A percentile compares a stretch with the other conserved stretches of the same genome.
Evolutionary conservation across 106 monocot genomes (phyloP).

Genomic region (Vanilla planifolia): DNA sequence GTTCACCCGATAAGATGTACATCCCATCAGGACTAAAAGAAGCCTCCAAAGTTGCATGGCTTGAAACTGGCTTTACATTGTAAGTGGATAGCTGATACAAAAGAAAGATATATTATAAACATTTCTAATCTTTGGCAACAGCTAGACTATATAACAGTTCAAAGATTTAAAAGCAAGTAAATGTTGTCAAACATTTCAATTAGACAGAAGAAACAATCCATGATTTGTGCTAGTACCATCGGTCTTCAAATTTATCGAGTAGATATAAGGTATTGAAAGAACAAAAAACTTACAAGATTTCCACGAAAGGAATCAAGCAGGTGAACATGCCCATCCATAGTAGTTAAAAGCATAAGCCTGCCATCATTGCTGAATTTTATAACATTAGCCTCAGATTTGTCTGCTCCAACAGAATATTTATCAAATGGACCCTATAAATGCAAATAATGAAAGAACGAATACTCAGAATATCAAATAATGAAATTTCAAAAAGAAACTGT

Average conservation of each 20-base stretch:
- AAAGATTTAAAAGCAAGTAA: too few species aligned
- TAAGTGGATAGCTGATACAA: slow-evolving; percentile 61
- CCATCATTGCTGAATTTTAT: slow-evolving; percentile 96
- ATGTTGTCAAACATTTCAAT: too few species aligned
- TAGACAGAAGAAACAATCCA: neutral
- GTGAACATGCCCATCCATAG: slow-evolving; percentile 79
- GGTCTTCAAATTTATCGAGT: neutral
- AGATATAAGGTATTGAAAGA: neutral
- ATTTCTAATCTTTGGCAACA: too few species aligned
- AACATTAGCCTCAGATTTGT: slow-evolving; percentile 81
- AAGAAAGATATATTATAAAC: neutral
- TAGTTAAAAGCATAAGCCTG: slow-evolving; percentile 78
- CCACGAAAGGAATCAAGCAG: slow-evolving; percentile 93
- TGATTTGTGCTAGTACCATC: too few species aligned
- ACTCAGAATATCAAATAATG: neutral
- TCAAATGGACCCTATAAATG: slow-evolving; percentile 86
- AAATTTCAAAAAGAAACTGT: neutral
- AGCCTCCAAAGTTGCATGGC: slow-evolving; percentile 75
- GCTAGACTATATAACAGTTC: too few species aligned
- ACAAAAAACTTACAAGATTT: slow-evolving; percentile 40
- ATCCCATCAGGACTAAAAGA: slow-evolving; percentile 94
- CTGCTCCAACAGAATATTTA: slow-evolving; percentile 64
- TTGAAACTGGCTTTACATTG: slow-evolving; percentile 81
- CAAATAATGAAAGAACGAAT: neutral
- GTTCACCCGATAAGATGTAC: slow-evolving; percentile 72